A percentile compares a stretch with the other conserved stretches of the same genome.
Evolutionary conservation across 805 yeast genomes (phyloP).

Genomic region (Ogataea wickerhamii): DNA sequence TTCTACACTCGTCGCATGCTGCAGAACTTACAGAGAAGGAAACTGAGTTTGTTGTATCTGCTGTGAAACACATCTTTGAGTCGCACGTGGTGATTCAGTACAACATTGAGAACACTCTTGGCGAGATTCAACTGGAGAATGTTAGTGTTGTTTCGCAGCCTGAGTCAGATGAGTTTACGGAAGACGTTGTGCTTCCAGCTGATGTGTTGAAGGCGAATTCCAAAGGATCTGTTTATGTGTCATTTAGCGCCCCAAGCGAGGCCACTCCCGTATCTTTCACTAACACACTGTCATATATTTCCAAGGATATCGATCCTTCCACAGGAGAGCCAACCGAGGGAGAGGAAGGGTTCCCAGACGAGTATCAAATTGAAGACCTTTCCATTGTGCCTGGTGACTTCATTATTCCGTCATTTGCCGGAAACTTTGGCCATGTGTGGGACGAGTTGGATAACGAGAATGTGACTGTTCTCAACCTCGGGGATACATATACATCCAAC

Average conservation of each 20-base stretch:
- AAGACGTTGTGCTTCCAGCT: slow-evolving; percentile 72
- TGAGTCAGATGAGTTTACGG: slow-evolving; percentile 53
- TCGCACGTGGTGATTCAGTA: slow-evolving; percentile 75
- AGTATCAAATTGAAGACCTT: slow-evolving; percentile 83
- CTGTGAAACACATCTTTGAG: slow-evolving; percentile 78
- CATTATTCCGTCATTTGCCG: slow-evolving; percentile 70
- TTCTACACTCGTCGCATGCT: slow-evolving; percentile 64
- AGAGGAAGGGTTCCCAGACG: slow-evolving; percentile 88
- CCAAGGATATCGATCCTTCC: slow-evolving; percentile 74
- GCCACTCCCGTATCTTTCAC: slow-evolving; percentile 44
- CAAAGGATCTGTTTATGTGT: slow-evolving; percentile 74
- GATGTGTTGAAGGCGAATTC: slow-evolving; percentile 68
- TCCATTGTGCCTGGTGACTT: slow-evolving; percentile 78
- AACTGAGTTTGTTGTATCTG: slow-evolving; percentile 86
- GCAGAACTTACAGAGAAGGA: slow-evolving; percentile 83
- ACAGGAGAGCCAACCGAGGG: slow-evolving; percentile 63
- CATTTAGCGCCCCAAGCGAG: slow-evolving; percentile 58
- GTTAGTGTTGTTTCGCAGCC: slow-evolving; percentile 69
- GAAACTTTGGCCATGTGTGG: slow-evolving; percentile 68
- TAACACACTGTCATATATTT: slow-evolving; percentile 66
- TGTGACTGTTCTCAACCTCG: slow-evolving; percentile 64
- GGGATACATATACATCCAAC: slow-evolving; percentile 36
- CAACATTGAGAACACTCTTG: slow-evolving; percentile 79
- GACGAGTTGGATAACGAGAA: slow-evolving; percentile 67
- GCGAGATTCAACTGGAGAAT: slow-evolving; percentile 71